Conservation (phyloP, 805 yeast species). For the Candida patagonica region DNA sequence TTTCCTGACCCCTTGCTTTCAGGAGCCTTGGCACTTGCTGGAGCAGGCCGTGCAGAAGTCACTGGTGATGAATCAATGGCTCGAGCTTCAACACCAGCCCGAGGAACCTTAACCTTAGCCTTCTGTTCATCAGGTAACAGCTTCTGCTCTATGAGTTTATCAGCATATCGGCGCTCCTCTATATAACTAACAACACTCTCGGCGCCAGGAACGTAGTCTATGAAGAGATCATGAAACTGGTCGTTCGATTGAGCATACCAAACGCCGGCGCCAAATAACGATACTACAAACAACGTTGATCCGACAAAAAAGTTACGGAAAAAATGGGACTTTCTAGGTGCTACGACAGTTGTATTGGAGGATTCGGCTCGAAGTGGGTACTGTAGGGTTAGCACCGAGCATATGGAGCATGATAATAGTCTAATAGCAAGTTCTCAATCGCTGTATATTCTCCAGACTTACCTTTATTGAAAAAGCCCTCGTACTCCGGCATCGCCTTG, state of each 20-base stretch:
- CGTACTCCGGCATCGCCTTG: not conserved
- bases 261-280: constrained; percentile 52
- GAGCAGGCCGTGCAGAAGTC: constrained; percentile 1
- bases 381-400: not conserved
- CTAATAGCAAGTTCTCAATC: not conserved
- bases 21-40: not conserved
- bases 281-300: constrained; percentile 21
- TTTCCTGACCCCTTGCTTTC: constrained; percentile 4
- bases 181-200: constrained; percentile 42
- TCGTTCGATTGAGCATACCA: constrained; percentile 47
- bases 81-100: constrained; percentile 16
- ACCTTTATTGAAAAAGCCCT: not conserved
- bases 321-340: constrained; percentile 19
- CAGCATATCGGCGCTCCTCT: constrained; percentile 29
- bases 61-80: constrained; percentile 7
- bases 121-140: constrained; percentile 1
- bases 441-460: too few relatives aligned
- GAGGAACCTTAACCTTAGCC: constrained; percentile 15
- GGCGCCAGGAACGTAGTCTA: constrained; percentile 57
- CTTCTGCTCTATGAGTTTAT: not conserved
- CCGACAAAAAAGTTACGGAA: constrained; percentile 26
- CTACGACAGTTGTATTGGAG: not conserved
- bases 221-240: constrained; percentile 50
- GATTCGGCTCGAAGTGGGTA: not conserved
- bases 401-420: not conserved